Base-by-base conservation (phyloP, 164 flowering plant genomes). In the Nelumbo lutea region DNA sequence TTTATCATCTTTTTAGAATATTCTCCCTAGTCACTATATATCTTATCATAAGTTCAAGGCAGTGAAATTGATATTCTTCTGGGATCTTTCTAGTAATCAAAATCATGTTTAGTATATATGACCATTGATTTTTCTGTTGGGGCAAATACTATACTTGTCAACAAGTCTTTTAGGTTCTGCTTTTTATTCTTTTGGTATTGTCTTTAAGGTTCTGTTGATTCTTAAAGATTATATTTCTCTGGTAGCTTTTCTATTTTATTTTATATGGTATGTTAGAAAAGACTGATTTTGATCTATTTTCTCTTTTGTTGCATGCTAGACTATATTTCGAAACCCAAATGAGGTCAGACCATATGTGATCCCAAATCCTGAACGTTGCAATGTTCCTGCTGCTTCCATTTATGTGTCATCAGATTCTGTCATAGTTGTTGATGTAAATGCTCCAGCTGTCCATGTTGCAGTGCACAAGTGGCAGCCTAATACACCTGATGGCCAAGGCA, bases 401-500 rank as follows among this genome's bases (percentile, higher is more conserved):
- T 84, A 78, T 72, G 97, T 96, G 51, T 86, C 97, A 42, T 79
- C 90, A 60, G 97, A 95, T 79, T 78, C 89, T 72, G 81, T 95
- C 55, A 73, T 89, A 59, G 83, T 90, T 79, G 97, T 85, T 72
- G 96, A 95, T 72, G 71, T 76, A 61, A 85, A 88, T 83, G 97
- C 87, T 59, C 98, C 98, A 38, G 97, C 96, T n/a, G 96, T 93
- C 42, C 93, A 83, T 77, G 75, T 95, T 76, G 98, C 94, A 62
- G 84, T 84, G 63, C 98, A 95, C 77, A 92, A 88, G 73, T 95
- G 98, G 98, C 98, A 95, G 73, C 97, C 98, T 68, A 95, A 89
- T 78, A 95, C 97, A 38, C 98, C 97, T 60, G 97, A 95, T 87
- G 97, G 96, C 45, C 91, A 90, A 72, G 97, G 97, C 38, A 76